These are phyloP conservation scores for Monascus purpureus DNA, from an alignment of 495 filamentous ascomycete species.

Conservation along the genomic window DNA sequence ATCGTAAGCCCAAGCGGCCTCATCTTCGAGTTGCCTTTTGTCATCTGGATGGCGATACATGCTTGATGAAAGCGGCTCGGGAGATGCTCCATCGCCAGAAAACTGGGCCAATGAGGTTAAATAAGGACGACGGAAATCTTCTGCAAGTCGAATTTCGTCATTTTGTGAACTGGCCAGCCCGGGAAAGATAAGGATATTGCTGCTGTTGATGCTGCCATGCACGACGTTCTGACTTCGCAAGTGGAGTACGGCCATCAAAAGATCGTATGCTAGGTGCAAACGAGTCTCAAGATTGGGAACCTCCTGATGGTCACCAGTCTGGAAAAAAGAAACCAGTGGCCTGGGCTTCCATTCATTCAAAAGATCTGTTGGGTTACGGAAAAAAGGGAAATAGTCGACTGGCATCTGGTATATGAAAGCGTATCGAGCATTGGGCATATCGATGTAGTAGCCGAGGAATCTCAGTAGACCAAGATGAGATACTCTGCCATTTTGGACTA, in stretches of 20 bases:
- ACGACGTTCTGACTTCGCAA: constrained; percentile 61
- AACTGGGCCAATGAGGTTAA: constrained; percentile 74
- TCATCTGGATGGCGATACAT: constrained; percentile 72
- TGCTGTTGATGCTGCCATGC: constrained; percentile 69
- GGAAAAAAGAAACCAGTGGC: constrained; percentile 34
- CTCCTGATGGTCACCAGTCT: constrained; percentile 30
- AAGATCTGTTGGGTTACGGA: constrained; percentile 30
- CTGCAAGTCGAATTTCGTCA: constrained; percentile 25
- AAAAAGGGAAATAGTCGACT: constrained; percentile 34
- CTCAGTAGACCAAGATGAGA: constrained; percentile 49
- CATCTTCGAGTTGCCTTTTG: constrained; percentile 41
- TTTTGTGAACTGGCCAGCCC: constrained; percentile 24
- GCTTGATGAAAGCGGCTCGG: constrained; percentile 37
- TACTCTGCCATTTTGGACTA: constrained; percentile 40
- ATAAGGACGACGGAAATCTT: constrained; percentile 59
- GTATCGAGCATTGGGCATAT: constrained; percentile 60
- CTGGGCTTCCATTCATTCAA: constrained; percentile 27
- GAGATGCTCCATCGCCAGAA: constrained; percentile 45
- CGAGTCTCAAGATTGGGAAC: constrained; percentile 59
- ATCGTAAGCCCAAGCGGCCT: constrained; percentile 49
- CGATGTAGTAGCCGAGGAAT: constrained; percentile 75
- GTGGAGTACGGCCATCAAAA: constrained; percentile 61
- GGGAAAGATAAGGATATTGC: constrained; percentile 69
- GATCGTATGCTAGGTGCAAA: constrained; percentile 68
- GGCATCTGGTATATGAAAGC: constrained; percentile 79